Conservation (phyloP, 495 filamentous ascomycete species). For the Trichoderma gamsii region DNA sequence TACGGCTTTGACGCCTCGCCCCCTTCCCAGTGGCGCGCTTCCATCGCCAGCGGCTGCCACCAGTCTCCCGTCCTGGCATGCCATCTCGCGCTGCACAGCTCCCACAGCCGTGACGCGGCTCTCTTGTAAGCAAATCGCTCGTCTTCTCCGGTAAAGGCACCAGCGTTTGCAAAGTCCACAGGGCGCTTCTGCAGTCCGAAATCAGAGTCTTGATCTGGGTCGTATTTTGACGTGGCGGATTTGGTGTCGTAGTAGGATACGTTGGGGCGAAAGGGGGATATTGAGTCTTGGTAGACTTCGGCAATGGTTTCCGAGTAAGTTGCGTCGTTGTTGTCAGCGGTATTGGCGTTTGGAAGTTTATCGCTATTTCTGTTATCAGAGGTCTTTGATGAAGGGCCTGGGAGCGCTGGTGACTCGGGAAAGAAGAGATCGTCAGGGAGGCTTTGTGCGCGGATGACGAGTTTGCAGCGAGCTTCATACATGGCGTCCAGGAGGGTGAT, state of each 20-base stretch:
- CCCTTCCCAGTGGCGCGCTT: conserved; percentile 55
- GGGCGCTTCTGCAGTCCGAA: conserved; percentile 30
- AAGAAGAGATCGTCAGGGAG: conserved; percentile 65
- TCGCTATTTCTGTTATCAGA: neutral
- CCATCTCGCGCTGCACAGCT: conserved; percentile 61
- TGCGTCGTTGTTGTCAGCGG: conserved; percentile 38
- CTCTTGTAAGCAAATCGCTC: conserved; percentile 67
- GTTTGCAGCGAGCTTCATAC: conserved; percentile 63
- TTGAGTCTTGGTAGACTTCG: conserved; percentile 63
- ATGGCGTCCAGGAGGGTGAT: conserved; percentile 67
- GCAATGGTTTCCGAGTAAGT: conserved; percentile 62
- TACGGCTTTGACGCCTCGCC: conserved; percentile 22
- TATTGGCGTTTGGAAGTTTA: neutral
- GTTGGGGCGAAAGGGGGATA: conserved; percentile 66
- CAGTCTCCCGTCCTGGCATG: conserved; percentile 52
- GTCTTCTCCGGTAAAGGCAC: conserved; percentile 63
- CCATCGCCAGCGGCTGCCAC: conserved; percentile 58
- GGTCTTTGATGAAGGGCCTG: neutral
- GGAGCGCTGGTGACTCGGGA: conserved; percentile 40
- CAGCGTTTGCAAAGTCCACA: conserved; percentile 50
- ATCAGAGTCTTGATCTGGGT: conserved; percentile 45
- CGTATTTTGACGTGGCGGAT: conserved; percentile 33
- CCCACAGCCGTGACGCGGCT: conserved; percentile 61
- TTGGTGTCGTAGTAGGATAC: conserved; percentile 48
- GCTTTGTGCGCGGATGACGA: conserved; percentile 50